Conservation (phyloP, 352 stramenopile species). For the Saprolegnia parasitica region DNA sequence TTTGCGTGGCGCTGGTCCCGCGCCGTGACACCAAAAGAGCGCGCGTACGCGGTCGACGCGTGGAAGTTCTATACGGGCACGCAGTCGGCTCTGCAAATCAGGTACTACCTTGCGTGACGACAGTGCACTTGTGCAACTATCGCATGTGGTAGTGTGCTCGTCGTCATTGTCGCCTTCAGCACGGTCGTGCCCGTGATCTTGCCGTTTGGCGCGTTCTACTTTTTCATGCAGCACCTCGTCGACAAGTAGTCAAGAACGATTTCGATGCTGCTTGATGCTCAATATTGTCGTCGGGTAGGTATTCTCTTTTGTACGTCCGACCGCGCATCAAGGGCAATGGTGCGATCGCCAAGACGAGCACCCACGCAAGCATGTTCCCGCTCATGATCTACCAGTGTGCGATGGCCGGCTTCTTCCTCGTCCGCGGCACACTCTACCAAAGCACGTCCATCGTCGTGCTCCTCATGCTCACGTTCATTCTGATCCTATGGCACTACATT, state of each 20-base stretch:
- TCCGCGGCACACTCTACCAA: conserved; percentile 68
- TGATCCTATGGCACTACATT: conserved; percentile 77
- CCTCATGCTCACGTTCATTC: conserved; percentile 78
- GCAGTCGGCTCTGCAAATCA: conserved; percentile 77
- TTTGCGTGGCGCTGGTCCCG: conserved; percentile 35
- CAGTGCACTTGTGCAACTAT: background rate
- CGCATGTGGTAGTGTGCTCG: conserved; percentile 47
- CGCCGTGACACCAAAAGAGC: conserved; percentile 64
- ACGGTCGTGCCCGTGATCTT: conserved; percentile 82
- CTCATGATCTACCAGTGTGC: conserved; percentile 75
- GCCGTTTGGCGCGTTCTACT: conserved; percentile 75
- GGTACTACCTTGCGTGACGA: background rate
- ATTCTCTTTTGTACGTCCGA: conserved; percentile 70
- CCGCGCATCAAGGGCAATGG: conserved; percentile 78
- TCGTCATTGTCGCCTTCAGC: conserved; percentile 78
- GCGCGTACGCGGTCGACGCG: conserved; percentile 62
- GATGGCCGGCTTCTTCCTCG: conserved; percentile 82
- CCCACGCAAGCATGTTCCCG: conserved; percentile 73
- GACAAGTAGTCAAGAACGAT: conserved; percentile 68
- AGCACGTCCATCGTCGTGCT: conserved; percentile 63
- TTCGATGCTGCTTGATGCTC: no score
- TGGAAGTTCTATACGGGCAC: conserved; percentile 82
- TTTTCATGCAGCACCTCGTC: conserved; percentile 75
- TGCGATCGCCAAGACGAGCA: conserved; percentile 74
- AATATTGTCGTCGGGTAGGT: conserved; percentile 34